Percentiles rank a stretch among this genome's conserved stretches.
Evolutionary conservation across 1,139 yeast species (phyloP).

Genomic region (Wickerhamomyces sp.): DNA sequence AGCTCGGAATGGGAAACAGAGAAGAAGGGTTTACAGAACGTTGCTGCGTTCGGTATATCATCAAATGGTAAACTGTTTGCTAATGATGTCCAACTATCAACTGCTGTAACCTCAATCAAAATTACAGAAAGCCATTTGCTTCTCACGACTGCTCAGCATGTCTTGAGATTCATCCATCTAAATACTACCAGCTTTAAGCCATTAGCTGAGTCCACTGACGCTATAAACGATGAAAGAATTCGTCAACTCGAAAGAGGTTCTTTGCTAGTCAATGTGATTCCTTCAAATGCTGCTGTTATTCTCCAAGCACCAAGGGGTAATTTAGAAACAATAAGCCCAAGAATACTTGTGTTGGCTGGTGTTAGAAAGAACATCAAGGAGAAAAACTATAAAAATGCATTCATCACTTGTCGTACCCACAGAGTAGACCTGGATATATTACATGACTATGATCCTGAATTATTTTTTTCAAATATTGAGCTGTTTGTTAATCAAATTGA

Average conservation of each 20-base stretch:
- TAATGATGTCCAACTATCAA: conserved; percentile 56
- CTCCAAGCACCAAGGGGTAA: conserved; percentile 97
- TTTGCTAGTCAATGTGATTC: conserved; percentile 70
- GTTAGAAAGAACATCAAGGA: conserved; percentile 66
- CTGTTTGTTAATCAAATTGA: conserved; percentile 69
- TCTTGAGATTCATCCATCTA: conserved; percentile 78
- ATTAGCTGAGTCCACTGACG: conserved; percentile 31
- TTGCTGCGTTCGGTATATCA: conserved; percentile 66
- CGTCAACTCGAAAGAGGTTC: conserved; percentile 93
- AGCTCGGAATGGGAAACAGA: conserved; percentile 24
- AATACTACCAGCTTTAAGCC: conserved; percentile 36
- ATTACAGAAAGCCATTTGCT: conserved; percentile 69
- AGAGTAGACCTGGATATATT: conserved; percentile 87
- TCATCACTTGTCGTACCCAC: conserved; percentile 80
- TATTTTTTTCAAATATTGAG: conserved; percentile 61
- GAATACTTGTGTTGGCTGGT: conserved; percentile 85
- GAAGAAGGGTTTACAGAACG: conserved; percentile 19
- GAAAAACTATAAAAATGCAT: conserved; percentile 64
- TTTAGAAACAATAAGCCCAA: conserved; percentile 87
- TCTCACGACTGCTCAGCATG: conserved; percentile 86
- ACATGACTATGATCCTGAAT: conserved; percentile 78
- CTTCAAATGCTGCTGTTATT: conserved; percentile 77
- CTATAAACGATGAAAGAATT: conserved; percentile 66
- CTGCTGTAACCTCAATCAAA: conserved; percentile 79
- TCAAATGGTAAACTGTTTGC: conserved; percentile 71